A percentile compares a stretch with the other conserved stretches of the same genome.
Conservation (phyloP, 2,329 filamentous ascomycete genomes). For the Stemphylium vesicarium region DNA sequence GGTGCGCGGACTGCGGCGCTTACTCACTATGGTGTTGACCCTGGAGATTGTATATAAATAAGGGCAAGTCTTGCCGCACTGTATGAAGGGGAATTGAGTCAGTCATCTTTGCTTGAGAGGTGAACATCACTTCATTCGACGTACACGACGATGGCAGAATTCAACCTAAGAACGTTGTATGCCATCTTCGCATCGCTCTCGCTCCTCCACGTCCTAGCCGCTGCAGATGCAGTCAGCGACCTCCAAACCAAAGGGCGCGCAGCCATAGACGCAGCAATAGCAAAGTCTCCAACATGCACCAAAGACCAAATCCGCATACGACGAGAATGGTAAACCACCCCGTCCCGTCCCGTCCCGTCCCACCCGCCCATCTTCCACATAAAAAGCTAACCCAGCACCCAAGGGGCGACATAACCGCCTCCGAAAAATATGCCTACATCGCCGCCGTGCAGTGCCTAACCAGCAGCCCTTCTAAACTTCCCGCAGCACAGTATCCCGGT, state of each 20-base stretch:
- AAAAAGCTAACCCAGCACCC: background rate
- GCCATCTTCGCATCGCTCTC: slow-evolving; percentile 28
- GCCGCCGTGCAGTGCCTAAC: slow-evolving; percentile 45
- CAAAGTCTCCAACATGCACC: slow-evolving; percentile 39
- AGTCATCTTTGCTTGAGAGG: slow-evolving; percentile 16
- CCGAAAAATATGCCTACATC: slow-evolving; percentile 47
- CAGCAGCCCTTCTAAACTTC: slow-evolving; percentile 32
- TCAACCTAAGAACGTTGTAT: slow-evolving; percentile 27
- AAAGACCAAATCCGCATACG: slow-evolving; percentile 40
- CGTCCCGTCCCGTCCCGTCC: no score
- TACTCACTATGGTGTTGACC: no score
- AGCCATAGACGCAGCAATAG: slow-evolving; percentile 34
- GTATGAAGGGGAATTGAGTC: no score
- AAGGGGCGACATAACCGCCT: slow-evolving; percentile 38
- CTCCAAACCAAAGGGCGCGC: slow-evolving; percentile 36
- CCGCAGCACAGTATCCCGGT: slow-evolving; percentile 35
- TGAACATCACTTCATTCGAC: no score
- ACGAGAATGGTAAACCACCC: slow-evolving; percentile 34
- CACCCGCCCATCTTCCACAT: no score
- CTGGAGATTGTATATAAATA: no score
- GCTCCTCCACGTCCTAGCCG: slow-evolving; percentile 27
- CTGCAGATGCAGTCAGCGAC: slow-evolving; percentile 37
- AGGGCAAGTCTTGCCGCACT: no score
- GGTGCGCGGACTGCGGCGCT: no score
- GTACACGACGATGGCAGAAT: slow-evolving; percentile 23